Base-by-base conservation (phyloP, 1,284 basidiomycete species). In the Laetiporus sulphureus region DNA sequence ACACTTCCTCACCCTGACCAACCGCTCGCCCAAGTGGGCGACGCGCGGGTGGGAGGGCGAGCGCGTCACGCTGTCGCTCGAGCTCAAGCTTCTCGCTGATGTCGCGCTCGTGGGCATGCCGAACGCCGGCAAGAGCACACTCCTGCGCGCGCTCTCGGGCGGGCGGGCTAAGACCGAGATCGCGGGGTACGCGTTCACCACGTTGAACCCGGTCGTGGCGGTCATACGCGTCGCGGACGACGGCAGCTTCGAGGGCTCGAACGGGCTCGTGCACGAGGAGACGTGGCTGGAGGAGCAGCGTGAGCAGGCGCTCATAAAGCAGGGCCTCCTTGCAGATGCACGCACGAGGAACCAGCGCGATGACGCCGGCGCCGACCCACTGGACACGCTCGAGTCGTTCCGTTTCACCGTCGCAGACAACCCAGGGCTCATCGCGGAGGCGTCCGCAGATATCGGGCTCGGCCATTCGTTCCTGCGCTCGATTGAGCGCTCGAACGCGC, bases 391-490 rank as follows among this genome's bases (percentile, higher is more conserved):
- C 37, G 92, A 95, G 61, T 66, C 70, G 2, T 84, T 89, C 58
- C 77, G 95, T 2, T 93, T 98, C 66, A 94, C 90, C 1, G 83
- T 99, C 44, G 89, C 93, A n/a, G 95, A 99, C 65, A 96, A 98
- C 57, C 95, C 96, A 0, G 95, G 95, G 10, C 78, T 99, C 22
- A 84, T 98, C 37, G 75, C 79, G 5, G 74, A 77, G 8, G 91
- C 94, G 1, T 88, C 91, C 6, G 78, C 88, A 50, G 90, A 95
- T 60, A 80, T 92, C 32, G 95, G 95, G 1, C 73, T 99, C 0
- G 96, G 96, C 0, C 93, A 98, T 61, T 85, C 87, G 0, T 99
- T 99, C 68, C 65, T 99, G 19, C 80, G 92, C 2, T 88, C 91
- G 5, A 90, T 98, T 60, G 95, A 99, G 59, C 81, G 95, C 2